Conservation (phyloP, 176 grass and related monocot species). For the Bonia amplexicaulis region DNA sequence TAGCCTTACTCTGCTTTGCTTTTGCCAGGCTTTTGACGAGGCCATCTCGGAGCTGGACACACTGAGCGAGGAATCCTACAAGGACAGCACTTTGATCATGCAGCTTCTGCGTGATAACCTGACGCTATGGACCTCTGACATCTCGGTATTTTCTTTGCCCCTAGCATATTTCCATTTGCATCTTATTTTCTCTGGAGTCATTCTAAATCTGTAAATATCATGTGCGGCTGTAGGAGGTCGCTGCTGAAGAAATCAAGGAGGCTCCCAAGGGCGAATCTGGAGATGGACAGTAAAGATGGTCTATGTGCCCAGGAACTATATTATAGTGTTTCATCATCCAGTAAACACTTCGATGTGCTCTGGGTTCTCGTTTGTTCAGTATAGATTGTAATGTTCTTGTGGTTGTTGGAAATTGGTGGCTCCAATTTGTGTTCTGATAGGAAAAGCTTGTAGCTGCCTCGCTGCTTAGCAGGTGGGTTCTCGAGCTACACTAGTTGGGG, state of each 20-base stretch:
- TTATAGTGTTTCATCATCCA: background rate
- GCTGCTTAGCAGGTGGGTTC: background rate
- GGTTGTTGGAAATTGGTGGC: slow-evolving; percentile 3
- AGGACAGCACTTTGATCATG: slow-evolving; percentile 75
- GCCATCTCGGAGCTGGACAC: slow-evolving; percentile 72
- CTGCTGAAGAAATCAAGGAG: slow-evolving; percentile 43
- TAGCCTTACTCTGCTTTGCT: background rate
- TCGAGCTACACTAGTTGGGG: background rate
- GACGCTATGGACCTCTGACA: slow-evolving; percentile 70
- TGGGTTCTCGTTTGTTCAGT: slow-evolving; percentile 10
- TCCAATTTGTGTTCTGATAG: slow-evolving; percentile 16
- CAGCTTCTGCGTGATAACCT: slow-evolving; percentile 82
- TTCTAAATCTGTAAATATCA: background rate
- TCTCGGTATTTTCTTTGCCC: slow-evolving; percentile 15
- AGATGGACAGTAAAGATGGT: slow-evolving; percentile 23
- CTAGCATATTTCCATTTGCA: background rate
- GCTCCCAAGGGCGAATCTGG: slow-evolving; percentile 35
- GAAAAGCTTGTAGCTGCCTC: slow-evolving; percentile 6
- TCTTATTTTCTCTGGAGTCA: background rate
- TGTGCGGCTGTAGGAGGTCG: slow-evolving; percentile 32
- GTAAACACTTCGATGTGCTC: slow-evolving; percentile 10
- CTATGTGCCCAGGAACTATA: background rate
- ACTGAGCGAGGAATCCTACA: slow-evolving; percentile 72
- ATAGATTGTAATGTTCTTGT: slow-evolving; percentile 17
- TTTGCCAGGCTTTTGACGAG: slow-evolving; percentile 65